Conservation (phyloP, 2,329 filamentous ascomycete species). For the Trichocomaceae sp. region DNA sequence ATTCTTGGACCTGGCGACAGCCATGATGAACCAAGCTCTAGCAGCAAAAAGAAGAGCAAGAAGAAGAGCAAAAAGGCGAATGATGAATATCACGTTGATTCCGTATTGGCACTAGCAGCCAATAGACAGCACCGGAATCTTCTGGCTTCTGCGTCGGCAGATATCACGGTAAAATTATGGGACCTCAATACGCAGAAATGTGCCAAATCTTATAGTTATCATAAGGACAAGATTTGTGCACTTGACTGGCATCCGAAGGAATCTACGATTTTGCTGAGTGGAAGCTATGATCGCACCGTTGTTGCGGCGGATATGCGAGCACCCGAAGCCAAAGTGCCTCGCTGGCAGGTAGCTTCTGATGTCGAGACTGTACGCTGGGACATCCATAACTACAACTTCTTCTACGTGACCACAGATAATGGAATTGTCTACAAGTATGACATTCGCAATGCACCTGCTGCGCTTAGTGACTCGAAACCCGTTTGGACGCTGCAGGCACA, state of each 20-base stretch:
- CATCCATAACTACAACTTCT: slow-evolving; percentile 84
- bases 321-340: slow-evolving; percentile 69
- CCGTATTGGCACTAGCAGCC: slow-evolving; percentile 81
- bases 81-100: slow-evolving; percentile 87
- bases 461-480: slow-evolving; percentile 69
- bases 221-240: slow-evolving; percentile 97
- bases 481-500: slow-evolving; percentile 95
- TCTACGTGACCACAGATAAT: slow-evolving; percentile 90
- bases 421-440: slow-evolving; percentile 93
- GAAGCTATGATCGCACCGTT: slow-evolving; percentile 89
- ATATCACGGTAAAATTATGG: slow-evolving; percentile 97
- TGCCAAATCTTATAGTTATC: slow-evolving; percentile 90
- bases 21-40: slow-evolving; percentile 42
- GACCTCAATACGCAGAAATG: slow-evolving; percentile 87
- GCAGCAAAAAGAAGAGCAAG: slow-evolving; percentile 77
- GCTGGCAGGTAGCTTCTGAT: slow-evolving; percentile 93
- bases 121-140: slow-evolving; percentile 93
- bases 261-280: slow-evolving; percentile 81
- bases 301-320: slow-evolving; percentile 96
- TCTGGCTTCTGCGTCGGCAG: slow-evolving; percentile 87
- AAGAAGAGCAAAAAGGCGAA: slow-evolving; percentile 69
- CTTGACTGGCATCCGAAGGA: slow-evolving; percentile 87
- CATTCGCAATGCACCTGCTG: slow-evolving; percentile 65
- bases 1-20: slow-evolving; percentile 72
- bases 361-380: slow-evolving; percentile 93